Evolutionary conservation across 2,329 filamentous ascomycete species (phyloP).

Genomic region (Aspergillus sp.): DNA sequence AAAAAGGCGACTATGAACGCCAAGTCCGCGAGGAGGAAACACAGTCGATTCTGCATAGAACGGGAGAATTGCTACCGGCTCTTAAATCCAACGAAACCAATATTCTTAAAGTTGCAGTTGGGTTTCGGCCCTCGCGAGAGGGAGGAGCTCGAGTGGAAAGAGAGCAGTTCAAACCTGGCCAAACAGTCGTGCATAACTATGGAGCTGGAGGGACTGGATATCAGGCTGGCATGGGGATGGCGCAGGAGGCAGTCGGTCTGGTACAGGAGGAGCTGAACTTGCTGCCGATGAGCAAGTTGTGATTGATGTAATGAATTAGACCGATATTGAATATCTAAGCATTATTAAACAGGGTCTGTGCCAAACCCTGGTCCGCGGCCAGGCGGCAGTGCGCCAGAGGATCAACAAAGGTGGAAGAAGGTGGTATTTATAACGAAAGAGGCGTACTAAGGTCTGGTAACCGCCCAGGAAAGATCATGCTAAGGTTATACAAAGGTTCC

Average conservation of each 20-base stretch:
- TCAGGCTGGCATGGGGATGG: constrained; percentile 35
- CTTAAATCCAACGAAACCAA: constrained; percentile 27
- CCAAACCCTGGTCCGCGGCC: too few species aligned
- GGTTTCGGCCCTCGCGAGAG: constrained; percentile 19
- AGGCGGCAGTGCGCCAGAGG: too few species aligned
- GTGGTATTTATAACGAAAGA: too few species aligned
- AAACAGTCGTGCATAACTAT: constrained; percentile 27
- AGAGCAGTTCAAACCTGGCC: constrained; percentile 4
- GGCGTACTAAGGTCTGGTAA: too few species aligned
- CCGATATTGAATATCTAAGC: too few species aligned
- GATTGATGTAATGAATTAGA: too few species aligned
- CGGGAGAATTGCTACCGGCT: constrained; percentile 31
- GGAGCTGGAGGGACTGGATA: constrained; percentile 49
- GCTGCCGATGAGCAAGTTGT: neutral
- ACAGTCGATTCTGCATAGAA: constrained; percentile 39
- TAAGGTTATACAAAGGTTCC: too few species aligned
- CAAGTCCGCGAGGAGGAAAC: constrained; percentile 32
- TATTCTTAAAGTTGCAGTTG: constrained; percentile 33
- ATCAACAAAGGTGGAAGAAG: too few species aligned
- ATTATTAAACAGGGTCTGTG: too few species aligned
- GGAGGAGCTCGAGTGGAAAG: constrained; percentile 17
- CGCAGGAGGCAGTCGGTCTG: constrained; percentile 14
- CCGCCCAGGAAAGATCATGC: too few species aligned
- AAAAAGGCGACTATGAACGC: constrained; percentile 10
- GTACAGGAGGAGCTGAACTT: neutral